A percentile compares a stretch with the other conserved stretches of the same genome.
phyloP scores from a whole-genome alignment of 2,329 filamentous ascomycete genomes.

The Cladosporium sp. region DNA sequence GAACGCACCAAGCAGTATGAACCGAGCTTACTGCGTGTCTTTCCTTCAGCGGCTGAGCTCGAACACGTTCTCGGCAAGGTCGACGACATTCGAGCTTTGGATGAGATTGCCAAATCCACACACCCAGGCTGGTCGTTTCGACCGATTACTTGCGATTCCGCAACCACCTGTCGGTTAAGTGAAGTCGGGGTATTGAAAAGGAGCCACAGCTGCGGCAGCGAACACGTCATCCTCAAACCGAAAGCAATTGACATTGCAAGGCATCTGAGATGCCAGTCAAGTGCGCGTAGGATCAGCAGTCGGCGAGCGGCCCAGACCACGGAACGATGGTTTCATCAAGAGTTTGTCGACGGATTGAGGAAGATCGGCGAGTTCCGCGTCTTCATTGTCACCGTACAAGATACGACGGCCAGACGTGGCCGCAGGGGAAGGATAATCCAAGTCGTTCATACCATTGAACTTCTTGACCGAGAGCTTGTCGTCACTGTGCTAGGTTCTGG shows the following conservation, averaged over 20 bases:
- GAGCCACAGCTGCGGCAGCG: not conserved
- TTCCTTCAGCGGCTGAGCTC: not conserved
- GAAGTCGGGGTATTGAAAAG: conserved; percentile 1
- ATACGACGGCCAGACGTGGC: not conserved
- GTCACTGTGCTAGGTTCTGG: not conserved
- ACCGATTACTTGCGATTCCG: not conserved
- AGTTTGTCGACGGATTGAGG: not conserved
- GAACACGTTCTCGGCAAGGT: not conserved
- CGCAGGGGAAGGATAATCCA: not conserved
- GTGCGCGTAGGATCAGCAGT: not conserved
- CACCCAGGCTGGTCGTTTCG: not conserved
- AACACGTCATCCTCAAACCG: conserved; percentile 1
- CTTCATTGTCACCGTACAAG: not conserved
- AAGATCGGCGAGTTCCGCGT: not conserved
- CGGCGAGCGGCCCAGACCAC: not conserved
- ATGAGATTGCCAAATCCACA: not conserved
- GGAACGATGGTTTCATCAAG: not conserved
- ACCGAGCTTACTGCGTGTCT: not conserved
- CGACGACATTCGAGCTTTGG: not conserved
- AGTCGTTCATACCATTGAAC: not conserved
- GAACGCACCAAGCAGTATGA: not conserved
- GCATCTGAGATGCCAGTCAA: not conserved
- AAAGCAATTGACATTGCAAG: not conserved
- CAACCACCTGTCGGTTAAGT: not conserved
- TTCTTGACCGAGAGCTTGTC: not conserved